Evolutionary conservation across 2,329 filamentous ascomycete genomes (phyloP).

Genomic region (Leptodontidium sp.): DNA sequence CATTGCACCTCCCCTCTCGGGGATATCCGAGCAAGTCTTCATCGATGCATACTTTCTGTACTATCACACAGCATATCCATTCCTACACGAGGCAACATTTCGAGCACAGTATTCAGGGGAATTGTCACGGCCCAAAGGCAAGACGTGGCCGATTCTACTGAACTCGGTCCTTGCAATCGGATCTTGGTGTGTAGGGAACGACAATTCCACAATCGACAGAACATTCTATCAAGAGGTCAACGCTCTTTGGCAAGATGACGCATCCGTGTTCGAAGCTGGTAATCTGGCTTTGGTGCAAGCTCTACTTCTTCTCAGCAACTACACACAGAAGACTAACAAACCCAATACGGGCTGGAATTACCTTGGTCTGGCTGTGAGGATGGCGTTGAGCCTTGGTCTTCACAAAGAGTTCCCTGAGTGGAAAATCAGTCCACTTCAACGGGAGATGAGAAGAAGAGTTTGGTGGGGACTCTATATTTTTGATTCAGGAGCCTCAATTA

Average conservation of each 20-base stretch:
- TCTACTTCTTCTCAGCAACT: conserved; percentile 55
- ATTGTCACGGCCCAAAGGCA: conserved; percentile 29
- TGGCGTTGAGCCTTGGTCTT: conserved; percentile 59
- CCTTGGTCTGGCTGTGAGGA: conserved; percentile 58
- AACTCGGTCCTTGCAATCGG: conserved; percentile 36
- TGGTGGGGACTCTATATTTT: conserved; percentile 56
- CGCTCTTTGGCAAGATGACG: conserved; percentile 11
- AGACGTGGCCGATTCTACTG: conserved; percentile 35
- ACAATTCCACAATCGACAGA: conserved; percentile 30
- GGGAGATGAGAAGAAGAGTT: conserved; percentile 50
- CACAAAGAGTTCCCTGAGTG: conserved; percentile 54
- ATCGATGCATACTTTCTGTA: conserved; percentile 35
- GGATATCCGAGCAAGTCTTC: conserved; percentile 18
- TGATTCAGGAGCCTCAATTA: conserved; percentile 56
- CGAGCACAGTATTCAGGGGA: conserved; percentile 31
- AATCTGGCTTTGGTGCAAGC: conserved; percentile 56
- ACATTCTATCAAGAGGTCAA: conserved; percentile 28
- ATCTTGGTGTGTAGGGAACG: conserved; percentile 31
- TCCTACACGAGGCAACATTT: conserved; percentile 37
- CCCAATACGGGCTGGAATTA: conserved; percentile 62
- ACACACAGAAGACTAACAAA: conserved; percentile 58
- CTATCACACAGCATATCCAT: conserved; percentile 36
- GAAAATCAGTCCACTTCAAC: conserved; percentile 41
- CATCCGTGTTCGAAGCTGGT: conserved; percentile 49
- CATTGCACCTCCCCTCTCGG: not conserved